A percentile compares a stretch with the other conserved stretches of the same genome.
These are phyloP conservation scores for Medicago arabica DNA, from an alignment of 306 rosid genomes.

Conservation along the genomic window DNA sequence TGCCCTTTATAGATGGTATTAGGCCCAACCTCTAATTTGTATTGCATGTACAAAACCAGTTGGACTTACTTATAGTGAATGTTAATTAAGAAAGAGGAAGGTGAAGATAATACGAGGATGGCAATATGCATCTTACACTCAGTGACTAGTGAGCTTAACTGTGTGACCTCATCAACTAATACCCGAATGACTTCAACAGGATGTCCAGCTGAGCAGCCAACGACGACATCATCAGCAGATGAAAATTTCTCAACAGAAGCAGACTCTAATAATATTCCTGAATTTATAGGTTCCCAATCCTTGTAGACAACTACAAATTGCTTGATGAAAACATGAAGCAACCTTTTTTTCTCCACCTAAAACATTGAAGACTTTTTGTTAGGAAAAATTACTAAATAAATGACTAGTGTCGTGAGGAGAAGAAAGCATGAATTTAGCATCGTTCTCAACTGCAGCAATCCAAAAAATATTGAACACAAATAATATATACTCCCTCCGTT, in stretches of 20 bases:
- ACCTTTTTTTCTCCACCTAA: conserved; percentile 85
- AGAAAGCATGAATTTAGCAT: conserved; percentile 23
- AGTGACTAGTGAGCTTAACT: conserved; percentile 64
- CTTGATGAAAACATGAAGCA: conserved; percentile 86
- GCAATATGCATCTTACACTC: conserved; percentile 72
- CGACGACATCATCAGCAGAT: conserved; percentile 59
- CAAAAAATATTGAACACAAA: conserved; percentile 3
- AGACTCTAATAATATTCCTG: conserved; percentile 64
- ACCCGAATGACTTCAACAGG: conserved; percentile 83
- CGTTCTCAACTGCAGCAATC: conserved; percentile 29
- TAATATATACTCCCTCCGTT: too few relatives aligned
- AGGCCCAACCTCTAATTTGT: conserved; percentile 12
- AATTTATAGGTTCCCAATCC: conserved; percentile 82
- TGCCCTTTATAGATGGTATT: conserved; percentile 18
- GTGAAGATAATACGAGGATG: conserved; percentile 23
- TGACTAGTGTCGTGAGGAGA: conserved; percentile 25
- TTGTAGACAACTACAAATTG: conserved; percentile 83
- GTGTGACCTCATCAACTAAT: conserved; percentile 77
- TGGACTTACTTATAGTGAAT: conserved; percentile 32
- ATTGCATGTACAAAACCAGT: conserved; percentile 27
- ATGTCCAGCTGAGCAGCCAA: conserved; percentile 95
- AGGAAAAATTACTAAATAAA: conserved; percentile 25
- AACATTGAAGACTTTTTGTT: conserved; percentile 36
- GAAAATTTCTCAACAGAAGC: conserved; percentile 59
- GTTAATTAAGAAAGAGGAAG: conserved; percentile 19